A percentile compares a stretch with the other conserved stretches of the same genome.
These are phyloP conservation scores for Thymus mandschuricus DNA, from an alignment of 257 asterid genomes.

Conservation along the genomic window DNA sequence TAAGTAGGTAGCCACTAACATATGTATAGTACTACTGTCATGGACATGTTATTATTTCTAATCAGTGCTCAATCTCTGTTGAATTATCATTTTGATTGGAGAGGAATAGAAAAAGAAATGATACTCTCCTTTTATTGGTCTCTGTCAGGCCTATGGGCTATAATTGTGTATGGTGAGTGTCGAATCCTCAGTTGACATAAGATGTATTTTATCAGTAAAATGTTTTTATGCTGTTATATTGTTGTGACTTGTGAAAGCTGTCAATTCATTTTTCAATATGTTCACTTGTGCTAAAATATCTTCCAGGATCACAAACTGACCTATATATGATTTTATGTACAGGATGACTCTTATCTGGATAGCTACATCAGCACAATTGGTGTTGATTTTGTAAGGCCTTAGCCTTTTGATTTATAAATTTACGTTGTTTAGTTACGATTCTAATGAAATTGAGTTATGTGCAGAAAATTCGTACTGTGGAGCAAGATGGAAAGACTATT, in stretches of 20 bases:
- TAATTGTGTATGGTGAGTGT: not conserved
- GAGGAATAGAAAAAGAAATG: not conserved
- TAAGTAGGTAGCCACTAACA: too few species aligned
- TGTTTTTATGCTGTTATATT: not conserved
- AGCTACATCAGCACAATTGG: slow-evolving; percentile 74
- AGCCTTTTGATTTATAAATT: not conserved
- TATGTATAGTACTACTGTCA: too few species aligned
- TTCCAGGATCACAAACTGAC: slow-evolving; percentile 43
- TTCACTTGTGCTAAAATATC: not conserved
- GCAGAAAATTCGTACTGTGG: slow-evolving; percentile 71
- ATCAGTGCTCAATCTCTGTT: not conserved
- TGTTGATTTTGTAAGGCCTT: slow-evolving; percentile 58
- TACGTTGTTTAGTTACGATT: slow-evolving; percentile 13
- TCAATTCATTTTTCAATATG: not conserved
- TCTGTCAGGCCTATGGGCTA: not conserved
- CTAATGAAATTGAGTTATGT: slow-evolving; percentile 33
- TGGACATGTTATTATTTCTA: not conserved
- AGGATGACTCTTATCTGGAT: slow-evolving; percentile 69
- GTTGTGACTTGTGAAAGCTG: not conserved
- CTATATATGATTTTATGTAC: slow-evolving; percentile 28
- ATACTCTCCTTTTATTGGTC: not conserved
- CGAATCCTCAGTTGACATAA: not conserved
- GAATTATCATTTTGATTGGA: not conserved
- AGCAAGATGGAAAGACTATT: slow-evolving; percentile 72
- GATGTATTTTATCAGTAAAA: not conserved